Evolutionary conservation across 352 stramenopile species (phyloP).

Genomic region (Globisporangium canariense): DNA sequence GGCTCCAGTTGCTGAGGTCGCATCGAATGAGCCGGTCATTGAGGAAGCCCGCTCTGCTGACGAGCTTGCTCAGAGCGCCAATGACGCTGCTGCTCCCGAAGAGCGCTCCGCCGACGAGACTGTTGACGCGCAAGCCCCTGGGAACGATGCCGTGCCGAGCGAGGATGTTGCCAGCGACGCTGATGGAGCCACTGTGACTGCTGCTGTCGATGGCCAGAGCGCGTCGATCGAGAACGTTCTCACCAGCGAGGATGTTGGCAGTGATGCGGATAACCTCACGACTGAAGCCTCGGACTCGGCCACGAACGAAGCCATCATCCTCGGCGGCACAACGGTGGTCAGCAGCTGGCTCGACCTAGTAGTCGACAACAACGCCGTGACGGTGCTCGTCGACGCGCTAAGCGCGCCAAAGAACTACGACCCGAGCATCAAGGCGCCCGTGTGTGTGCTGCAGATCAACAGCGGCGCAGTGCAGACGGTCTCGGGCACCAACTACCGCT

Average conservation of each 20-base stretch:
- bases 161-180: conserved; percentile 7
- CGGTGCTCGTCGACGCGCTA: conserved; percentile 33
- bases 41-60: conserved; percentile 6
- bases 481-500: conserved; percentile 59
- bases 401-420: conserved; percentile 30
- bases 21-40: neutral
- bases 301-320: conserved; percentile 3
- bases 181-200: neutral
- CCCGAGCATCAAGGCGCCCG: conserved; percentile 22
- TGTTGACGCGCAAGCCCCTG: neutral
- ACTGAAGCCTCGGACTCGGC: neutral
- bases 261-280: neutral
- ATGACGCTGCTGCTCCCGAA: conserved; percentile 4
- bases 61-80: conserved; percentile 5
- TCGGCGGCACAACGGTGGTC: conserved; percentile 4
- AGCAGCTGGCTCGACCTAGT: conserved; percentile 8
- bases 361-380: conserved; percentile 8
- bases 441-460: conserved; percentile 43
- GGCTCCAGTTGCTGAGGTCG: neutral
- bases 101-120: conserved; percentile 6
- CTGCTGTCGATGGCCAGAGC: neutral
- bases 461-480: conserved; percentile 39
- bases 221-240: too few relatives aligned
- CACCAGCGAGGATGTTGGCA: neutral
- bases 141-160: neutral